Evolutionary conservation across 305 asterid species (phyloP).

Genomic region (Galium porrigens): DNA sequence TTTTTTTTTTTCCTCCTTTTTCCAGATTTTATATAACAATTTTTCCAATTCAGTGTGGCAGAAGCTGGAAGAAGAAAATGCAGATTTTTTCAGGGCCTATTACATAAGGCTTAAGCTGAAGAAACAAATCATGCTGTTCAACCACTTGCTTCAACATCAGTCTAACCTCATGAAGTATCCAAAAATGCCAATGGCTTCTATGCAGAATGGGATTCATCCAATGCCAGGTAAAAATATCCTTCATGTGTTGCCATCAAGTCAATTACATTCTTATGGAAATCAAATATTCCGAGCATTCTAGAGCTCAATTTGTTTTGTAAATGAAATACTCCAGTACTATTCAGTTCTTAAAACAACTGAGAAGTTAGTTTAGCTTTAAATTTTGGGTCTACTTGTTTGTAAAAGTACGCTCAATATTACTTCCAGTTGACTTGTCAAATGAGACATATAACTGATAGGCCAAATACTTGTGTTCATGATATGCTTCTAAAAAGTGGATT

Average conservation of each 20-base stretch:
- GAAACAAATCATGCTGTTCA: constrained; percentile 80
- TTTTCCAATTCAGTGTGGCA: constrained; percentile 57
- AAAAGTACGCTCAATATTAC: neutral
- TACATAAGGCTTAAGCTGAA: constrained; percentile 40
- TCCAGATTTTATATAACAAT: constrained; percentile 4
- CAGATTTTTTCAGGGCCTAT: constrained; percentile 31
- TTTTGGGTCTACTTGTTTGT: neutral
- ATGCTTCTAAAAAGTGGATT: neutral
- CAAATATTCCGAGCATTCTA: neutral
- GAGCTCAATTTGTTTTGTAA: neutral
- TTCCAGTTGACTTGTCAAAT: neutral
- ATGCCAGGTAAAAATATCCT: constrained; percentile 51
- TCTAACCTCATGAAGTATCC: constrained; percentile 68
- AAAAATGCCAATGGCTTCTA: constrained; percentile 32
- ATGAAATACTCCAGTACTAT: neutral
- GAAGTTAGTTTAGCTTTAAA: neutral
- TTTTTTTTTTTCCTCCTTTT: neutral
- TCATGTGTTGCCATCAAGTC: constrained; percentile 1
- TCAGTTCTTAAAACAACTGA: neutral
- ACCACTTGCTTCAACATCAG: constrained; percentile 84
- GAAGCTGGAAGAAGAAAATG: constrained; percentile 32
- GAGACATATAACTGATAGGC: neutral
- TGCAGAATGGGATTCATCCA: constrained; percentile 69
- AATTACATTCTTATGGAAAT: neutral
- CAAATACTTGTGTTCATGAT: neutral